phyloP scores from a whole-genome alignment of 768 basidiomycete species.

The Cystobasidium tubakii region DNA sequence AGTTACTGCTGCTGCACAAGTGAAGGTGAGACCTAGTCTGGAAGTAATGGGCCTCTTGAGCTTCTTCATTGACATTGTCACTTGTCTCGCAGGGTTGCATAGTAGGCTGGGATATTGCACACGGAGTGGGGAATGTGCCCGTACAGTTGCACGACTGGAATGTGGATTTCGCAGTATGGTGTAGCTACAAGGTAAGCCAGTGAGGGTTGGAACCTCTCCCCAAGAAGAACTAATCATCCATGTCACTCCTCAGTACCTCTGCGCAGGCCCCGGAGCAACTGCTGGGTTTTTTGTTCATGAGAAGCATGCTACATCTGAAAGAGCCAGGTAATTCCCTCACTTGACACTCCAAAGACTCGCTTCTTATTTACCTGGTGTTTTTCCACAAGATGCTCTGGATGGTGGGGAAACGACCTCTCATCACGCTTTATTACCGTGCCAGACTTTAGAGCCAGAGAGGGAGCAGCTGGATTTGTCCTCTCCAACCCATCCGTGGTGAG shows the following conservation, averaged over 20 bases:
- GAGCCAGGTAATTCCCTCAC: background rate
- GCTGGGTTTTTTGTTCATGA: constrained; percentile 6
- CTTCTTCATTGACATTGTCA: too few relatives aligned
- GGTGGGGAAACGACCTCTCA: background rate
- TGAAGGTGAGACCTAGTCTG: background rate
- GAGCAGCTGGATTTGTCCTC: constrained; percentile 1
- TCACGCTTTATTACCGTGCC: constrained; percentile 1
- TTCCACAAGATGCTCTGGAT: constrained; percentile 5
- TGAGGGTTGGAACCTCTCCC: background rate
- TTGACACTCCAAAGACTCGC: too few relatives aligned
- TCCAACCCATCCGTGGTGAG: background rate
- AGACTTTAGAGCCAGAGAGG: constrained; percentile 3
- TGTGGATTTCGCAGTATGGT: constrained; percentile 7
- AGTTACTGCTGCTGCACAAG: background rate
- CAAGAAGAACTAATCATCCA: too few relatives aligned
- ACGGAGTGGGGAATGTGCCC: background rate
- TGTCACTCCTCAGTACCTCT: background rate
- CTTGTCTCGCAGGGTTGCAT: background rate
- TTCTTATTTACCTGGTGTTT: too few relatives aligned
- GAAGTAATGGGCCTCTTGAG: too few relatives aligned
- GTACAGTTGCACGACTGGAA: background rate
- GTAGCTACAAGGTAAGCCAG: constrained; percentile 1
- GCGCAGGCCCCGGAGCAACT: background rate
- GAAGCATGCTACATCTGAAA: background rate
- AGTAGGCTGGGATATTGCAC: background rate